These are phyloP conservation scores for Sequoia sempervirens DNA, from an alignment of 75 land plant species.

Conservation along the genomic window DNA sequence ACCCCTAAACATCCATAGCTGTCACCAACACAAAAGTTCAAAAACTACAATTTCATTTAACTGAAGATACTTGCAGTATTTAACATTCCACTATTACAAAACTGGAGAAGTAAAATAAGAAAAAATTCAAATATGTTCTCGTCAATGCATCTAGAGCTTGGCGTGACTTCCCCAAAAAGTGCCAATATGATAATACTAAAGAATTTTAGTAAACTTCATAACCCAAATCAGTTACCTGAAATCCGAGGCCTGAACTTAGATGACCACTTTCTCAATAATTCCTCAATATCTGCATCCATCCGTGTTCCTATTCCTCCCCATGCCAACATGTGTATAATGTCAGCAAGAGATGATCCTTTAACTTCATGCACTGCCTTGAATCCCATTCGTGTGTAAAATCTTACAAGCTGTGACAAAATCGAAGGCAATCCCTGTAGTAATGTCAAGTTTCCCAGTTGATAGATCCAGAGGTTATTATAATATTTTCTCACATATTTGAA, in stretches of 20 bases:
- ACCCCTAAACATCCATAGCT: background rate
- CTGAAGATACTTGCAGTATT: background rate
- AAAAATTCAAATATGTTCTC: background rate
- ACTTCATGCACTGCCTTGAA: slow-evolving; percentile 80
- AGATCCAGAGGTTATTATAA: background rate
- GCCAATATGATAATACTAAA: background rate
- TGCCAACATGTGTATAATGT: slow-evolving; percentile 65
- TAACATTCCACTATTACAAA: background rate
- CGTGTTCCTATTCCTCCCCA: slow-evolving; percentile 97
- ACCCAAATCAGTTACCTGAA: background rate
- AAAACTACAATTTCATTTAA: background rate
- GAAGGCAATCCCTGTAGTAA: background rate
- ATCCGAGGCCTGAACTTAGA: slow-evolving; percentile 32
- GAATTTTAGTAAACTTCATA: background rate
- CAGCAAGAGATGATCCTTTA: slow-evolving; percentile 70
- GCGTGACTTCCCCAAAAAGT: background rate
- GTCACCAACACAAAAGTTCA: background rate
- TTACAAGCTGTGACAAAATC: slow-evolving; percentile 53
- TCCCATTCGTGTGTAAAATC: slow-evolving; percentile 84
- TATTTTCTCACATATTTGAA: background rate
- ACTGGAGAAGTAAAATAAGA: background rate
- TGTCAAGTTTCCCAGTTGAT: background rate
- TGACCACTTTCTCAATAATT: slow-evolving; percentile 74
- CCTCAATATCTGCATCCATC: slow-evolving; percentile 82
- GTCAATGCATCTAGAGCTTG: background rate